Base-by-base conservation (phyloP, 139 green algal genomes). In the Spirogloea muscicola region DNA sequence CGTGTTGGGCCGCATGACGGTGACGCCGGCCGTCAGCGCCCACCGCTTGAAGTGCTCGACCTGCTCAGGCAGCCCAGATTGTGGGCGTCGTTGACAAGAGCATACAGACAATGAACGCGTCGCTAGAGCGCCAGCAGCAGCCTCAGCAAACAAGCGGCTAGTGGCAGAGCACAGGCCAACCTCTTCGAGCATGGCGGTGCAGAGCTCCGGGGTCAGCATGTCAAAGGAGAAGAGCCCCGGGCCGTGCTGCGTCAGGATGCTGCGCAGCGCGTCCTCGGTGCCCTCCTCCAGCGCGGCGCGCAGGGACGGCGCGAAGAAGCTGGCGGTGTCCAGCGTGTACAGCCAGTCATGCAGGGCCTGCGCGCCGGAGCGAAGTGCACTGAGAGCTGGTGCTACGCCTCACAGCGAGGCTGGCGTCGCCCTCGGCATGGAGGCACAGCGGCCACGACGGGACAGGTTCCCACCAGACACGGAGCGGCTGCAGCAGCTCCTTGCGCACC, bases 1-100 rank as follows among this genome's bases (percentile, higher is more conserved):
- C 42, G 59, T 68, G 43, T 68, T 68, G 41, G 59, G 59, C 18
- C 59, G 41, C 59, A 68, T 68, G 41, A 68, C 48, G 33, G 43
- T 68, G 5, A 68, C 59, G 37, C 42, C 29, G 6, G 59, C 59
- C 10, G 5, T 37, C 18, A 36, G 29, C 13, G 59, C 59, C 59
- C 59, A 68, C 13, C 42, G 41, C 59, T 68, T 36, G 7, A 68
- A 68, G 43, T 68, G 59, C 18, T 68, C 25, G 10, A 68, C 59
- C 59, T 68, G 59, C 59, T 34, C 59, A 4, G 10, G 36, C 29
- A n/a, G n/a, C n/a, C n/a, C n/a, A n/a, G n/a, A n/a, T n/a, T n/a
- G n/a, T n/a, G n/a, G n/a, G n/a, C n/a, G n/a, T n/a, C n/a, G n/a
- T n/a, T n/a, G n/a, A n/a, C n/a, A n/a, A n/a, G n/a, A n/a, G n/a